A percentile compares a stretch with the other conserved stretches of the same genome.
phyloP scores from a whole-genome alignment of 495 filamentous ascomycete genomes.

The Penicillium argentinense region DNA sequence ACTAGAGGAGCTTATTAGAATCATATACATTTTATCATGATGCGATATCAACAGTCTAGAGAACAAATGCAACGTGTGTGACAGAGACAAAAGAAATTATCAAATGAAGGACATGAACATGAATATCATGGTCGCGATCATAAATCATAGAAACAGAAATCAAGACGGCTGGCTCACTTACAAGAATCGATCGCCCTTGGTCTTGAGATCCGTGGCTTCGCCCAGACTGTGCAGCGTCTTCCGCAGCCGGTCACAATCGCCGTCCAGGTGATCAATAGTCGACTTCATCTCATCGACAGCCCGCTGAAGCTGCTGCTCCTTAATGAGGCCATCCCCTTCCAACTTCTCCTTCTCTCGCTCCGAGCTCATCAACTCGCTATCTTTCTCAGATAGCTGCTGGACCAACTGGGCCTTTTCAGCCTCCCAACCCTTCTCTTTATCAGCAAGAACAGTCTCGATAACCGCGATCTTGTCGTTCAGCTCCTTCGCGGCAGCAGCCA shows the following conservation, averaged over 20 bases:
- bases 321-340: constrained; percentile 44
- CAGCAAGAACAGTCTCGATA: constrained; percentile 35
- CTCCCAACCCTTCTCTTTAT: constrained; percentile 39
- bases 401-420: constrained; percentile 33
- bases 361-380: constrained; percentile 33
- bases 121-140: constrained; percentile 5
- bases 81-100: constrained; percentile 18
- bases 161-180: constrained; percentile 47
- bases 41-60: constrained; percentile 43
- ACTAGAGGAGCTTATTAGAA: constrained; percentile 52
- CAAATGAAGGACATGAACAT: constrained; percentile 20
- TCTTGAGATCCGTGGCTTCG: constrained; percentile 59
- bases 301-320: constrained; percentile 51
- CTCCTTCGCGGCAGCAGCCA: constrained; percentile 31
- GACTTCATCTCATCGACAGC: constrained; percentile 50
- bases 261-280: constrained; percentile 52
- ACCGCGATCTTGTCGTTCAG: constrained; percentile 39
- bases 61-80: constrained; percentile 15
- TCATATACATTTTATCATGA: constrained; percentile 35
- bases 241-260: constrained; percentile 56
- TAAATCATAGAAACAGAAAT: constrained; percentile 16
- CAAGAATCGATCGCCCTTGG: constrained; percentile 62
- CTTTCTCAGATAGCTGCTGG: constrained; percentile 40
- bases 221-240: constrained; percentile 59
- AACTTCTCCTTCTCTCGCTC: constrained; percentile 51